Base-by-base conservation (phyloP, 2,329 filamentous ascomycete species). In the Helotiales sp. region DNA sequence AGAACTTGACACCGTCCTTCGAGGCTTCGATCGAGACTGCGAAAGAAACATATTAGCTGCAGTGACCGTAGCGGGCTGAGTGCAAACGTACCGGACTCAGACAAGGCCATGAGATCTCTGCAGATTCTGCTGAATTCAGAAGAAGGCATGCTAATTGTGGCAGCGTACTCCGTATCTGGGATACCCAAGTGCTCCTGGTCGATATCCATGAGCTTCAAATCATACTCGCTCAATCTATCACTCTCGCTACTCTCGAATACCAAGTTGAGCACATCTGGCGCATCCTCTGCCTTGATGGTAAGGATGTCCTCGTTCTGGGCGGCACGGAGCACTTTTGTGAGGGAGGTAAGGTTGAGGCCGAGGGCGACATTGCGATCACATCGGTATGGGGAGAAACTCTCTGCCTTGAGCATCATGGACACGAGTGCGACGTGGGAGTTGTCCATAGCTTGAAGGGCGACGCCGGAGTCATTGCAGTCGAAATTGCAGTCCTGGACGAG, bases 401-500 rank as follows among this genome's bases (percentile, higher is more conserved):
- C 96, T 69, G 95, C 92, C 84, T 96, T 96, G 80, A 99, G 91
- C 86, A 97, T 90, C 96, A 99, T 99, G 73, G 96, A 97, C 63
- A 99, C 96, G 64, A 99, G 92, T 70, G 96, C 96, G 76, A 99
- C 96, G 83, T 99, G 96, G 60, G 94, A 98, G 88, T 98, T 99
- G 86, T 99, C 96, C 96, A 99, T 99, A 78, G 96, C 96, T 83
- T 99, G 96, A 65, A 99, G 92, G 61, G 95, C 94, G 78, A 99
- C 96, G 70, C 96, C 96, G 64, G 93, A 95, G 86, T 99, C 96
- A 91, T 98, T 99, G 91, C 96, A 99, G 87, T 99, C 96, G 84
- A 99, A 99, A 84, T 99, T 99, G 90, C 96, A 99, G 84, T 99
- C 96, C 82, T 98, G 96, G 63, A 99, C 96, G 61, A 99, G 89